A percentile compares a stretch with the other conserved stretches of the same genome.
phyloP scores from a whole-genome alignment of 371 early-diverging fungal genomes.

The Dipsacomyces acuminosporus region DNA sequence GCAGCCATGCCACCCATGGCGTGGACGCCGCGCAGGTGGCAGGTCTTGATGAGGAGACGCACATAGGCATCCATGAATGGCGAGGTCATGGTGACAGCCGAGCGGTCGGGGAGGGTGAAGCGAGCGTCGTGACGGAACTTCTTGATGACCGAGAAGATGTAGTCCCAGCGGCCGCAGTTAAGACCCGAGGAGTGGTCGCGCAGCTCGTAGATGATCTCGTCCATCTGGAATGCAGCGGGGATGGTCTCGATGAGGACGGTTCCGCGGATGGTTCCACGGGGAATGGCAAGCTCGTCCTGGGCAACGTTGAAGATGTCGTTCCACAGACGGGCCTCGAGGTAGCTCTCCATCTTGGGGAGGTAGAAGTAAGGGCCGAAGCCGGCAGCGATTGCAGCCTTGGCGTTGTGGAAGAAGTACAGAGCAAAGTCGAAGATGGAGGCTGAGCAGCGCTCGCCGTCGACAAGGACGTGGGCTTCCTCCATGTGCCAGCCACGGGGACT shows the following conservation, averaged over 20 bases:
- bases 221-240: constrained; percentile 95
- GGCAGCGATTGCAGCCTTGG: constrained; percentile 65
- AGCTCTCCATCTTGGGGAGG: constrained; percentile 94
- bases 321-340: constrained; percentile 95
- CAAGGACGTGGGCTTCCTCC: constrained; percentile 87
- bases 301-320: constrained; percentile 92
- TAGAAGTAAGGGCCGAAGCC: constrained; percentile 97
- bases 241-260: constrained; percentile 97
- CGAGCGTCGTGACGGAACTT: constrained; percentile 82
- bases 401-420: constrained; percentile 95
- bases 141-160: constrained; percentile 96
- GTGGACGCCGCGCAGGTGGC: constrained; percentile 94
- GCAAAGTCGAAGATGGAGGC: constrained; percentile 94
- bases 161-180: constrained; percentile 98
- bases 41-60: constrained; percentile 90
- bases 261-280: constrained; percentile 92
- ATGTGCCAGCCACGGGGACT: constrained; percentile 97
- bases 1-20: constrained; percentile 99
- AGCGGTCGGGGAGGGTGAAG: constrained; percentile 85
- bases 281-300: constrained; percentile 83
- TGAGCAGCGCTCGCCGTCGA: constrained; percentile 87
- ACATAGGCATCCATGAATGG: constrained; percentile 97
- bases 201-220: constrained; percentile 96
- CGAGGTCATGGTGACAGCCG: constrained; percentile 84
- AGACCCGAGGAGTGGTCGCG: constrained; percentile 93